These are phyloP conservation scores for Erysimum cheiri DNA, from an alignment of 441 rosid species.

Conservation along the genomic window DNA sequence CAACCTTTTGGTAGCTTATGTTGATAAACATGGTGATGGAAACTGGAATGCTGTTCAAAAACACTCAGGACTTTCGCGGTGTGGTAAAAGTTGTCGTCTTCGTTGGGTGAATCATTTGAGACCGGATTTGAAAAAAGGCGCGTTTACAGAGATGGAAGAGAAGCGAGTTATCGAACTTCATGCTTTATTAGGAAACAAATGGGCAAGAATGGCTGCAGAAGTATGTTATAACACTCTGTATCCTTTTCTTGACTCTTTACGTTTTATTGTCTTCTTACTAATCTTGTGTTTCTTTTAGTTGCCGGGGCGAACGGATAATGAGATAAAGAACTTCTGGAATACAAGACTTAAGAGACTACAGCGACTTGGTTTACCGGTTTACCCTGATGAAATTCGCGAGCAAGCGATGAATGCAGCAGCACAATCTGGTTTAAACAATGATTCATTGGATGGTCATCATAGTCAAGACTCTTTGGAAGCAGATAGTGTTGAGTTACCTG, in stretches of 20 bases:
- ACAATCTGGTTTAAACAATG: conserved; percentile 47
- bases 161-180: conserved; percentile 78
- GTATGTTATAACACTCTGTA: conserved; percentile 47
- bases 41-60: conserved; percentile 98
- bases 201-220: conserved; percentile 98
- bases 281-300: conserved; percentile 49
- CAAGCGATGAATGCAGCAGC: conserved; percentile 57
- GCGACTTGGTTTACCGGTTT: conserved; percentile 83
- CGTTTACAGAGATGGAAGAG: conserved; percentile 86
- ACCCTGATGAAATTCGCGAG: conserved; percentile 76
- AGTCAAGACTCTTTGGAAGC: conserved; percentile 56
- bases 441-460: conserved; percentile 50
- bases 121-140: conserved; percentile 89
- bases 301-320: conserved; percentile 98
- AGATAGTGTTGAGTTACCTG: conserved; percentile 65
- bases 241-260: neutral
- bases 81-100: conserved; percentile 95
- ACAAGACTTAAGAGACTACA: conserved; percentile 85
- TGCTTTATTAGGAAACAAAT: conserved; percentile 91
- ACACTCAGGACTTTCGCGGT: conserved; percentile 85
- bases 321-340: conserved; percentile 97
- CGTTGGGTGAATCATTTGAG: conserved; percentile 98
- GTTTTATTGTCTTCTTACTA: neutral
- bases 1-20: conserved; percentile 74
- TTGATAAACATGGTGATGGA: conserved; percentile 88